Conservation (phyloP, 371 early-diverging fungal species). For the Funneliformis caledonium region DNA sequence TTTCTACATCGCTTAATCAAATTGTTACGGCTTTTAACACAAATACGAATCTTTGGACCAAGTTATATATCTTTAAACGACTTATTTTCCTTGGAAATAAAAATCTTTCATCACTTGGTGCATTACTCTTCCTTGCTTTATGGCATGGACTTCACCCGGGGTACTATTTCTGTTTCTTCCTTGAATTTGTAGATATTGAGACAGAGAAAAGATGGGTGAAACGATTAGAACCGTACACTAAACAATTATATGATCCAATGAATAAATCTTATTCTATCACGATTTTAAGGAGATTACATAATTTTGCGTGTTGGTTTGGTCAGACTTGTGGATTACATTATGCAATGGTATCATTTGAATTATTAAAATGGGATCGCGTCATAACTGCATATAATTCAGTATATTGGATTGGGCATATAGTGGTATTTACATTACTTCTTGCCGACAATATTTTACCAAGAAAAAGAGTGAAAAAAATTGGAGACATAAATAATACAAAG, state of each 20-base stretch:
- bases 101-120: slow-evolving; percentile 60
- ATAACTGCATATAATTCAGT: slow-evolving; percentile 25
- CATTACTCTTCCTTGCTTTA: slow-evolving; percentile 70
- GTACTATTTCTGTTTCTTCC: slow-evolving; percentile 65
- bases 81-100: slow-evolving; percentile 71
- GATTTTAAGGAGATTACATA: slow-evolving; percentile 6
- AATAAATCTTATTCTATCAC: not conserved
- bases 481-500: no score
- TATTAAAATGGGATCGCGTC: slow-evolving; percentile 35
- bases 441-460: slow-evolving; percentile 36
- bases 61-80: slow-evolving; percentile 75
- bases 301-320: slow-evolving; percentile 38
- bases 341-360: slow-evolving; percentile 42
- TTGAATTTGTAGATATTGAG: slow-evolving; percentile 67
- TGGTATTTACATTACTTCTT: slow-evolving; percentile 26
- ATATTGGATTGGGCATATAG: slow-evolving; percentile 43
- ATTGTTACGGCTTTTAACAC: slow-evolving; percentile 71
- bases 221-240: not conserved
- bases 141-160: slow-evolving; percentile 78
- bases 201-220: slow-evolving; percentile 48
- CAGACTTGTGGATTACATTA: slow-evolving; percentile 44
- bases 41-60: slow-evolving; percentile 78
- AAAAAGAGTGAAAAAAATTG: not conserved
- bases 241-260: not conserved
- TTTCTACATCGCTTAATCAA: slow-evolving; percentile 62